Evolutionary conservation across 805 yeast species (phyloP).

Genomic region (Hanseniaspora taiwanica): DNA sequence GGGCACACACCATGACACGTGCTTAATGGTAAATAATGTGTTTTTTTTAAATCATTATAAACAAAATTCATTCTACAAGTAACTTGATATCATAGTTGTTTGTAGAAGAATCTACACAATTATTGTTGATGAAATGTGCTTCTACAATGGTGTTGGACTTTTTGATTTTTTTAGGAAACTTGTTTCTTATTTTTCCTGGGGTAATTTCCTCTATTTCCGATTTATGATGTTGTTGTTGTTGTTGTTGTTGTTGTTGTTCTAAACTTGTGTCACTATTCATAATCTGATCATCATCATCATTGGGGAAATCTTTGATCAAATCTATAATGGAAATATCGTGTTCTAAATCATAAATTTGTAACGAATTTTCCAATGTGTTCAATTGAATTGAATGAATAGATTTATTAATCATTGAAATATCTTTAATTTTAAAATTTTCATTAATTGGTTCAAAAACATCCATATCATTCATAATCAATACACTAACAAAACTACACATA

Average conservation of each 20-base stretch:
- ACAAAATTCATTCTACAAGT: background rate
- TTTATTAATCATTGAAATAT: background rate
- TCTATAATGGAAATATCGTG: background rate
- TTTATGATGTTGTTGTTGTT: too few relatives aligned
- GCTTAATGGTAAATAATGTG: background rate
- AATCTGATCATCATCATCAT: background rate
- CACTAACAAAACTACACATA: background rate
- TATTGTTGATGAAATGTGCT: background rate
- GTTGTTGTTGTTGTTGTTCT: too few relatives aligned
- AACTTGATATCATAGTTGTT: background rate
- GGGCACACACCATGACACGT: too few relatives aligned
- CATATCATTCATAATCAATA: background rate
- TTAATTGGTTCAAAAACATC: background rate
- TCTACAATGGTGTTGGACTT: background rate
- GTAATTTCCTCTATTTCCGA: too few relatives aligned
- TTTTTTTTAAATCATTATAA: too few relatives aligned
- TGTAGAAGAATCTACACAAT: background rate
- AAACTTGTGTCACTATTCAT: too few relatives aligned
- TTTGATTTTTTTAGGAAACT: too few relatives aligned
- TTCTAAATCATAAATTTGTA: background rate
- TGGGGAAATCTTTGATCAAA: background rate
- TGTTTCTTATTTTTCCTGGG: too few relatives aligned
- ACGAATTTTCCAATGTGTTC: background rate
- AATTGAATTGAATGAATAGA: background rate
- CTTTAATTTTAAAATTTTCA: background rate